Evolutionary conservation across 768 basidiomycete genomes (phyloP), one percentile per base, ranked within the genome.

Genomic region (Boletus tylopilopsis): DNA sequence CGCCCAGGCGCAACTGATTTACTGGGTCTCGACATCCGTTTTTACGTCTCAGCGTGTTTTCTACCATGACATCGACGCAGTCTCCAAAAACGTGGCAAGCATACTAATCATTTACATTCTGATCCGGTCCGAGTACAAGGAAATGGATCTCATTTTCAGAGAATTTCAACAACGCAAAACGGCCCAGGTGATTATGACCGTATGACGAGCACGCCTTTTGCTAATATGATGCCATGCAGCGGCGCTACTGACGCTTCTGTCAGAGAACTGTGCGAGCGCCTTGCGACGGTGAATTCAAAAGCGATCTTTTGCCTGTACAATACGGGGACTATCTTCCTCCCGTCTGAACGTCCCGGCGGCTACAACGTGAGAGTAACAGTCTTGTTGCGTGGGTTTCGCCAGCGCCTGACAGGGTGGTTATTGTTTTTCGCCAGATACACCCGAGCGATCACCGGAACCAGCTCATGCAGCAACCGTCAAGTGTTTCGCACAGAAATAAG

Each of bases 391-490:
- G 30, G 25, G 24, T 25, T n/a, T 35, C 1, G 30, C 13, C 7
- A 46, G 19, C 15, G 33, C 18, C 24, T 39, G 48, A 39, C 5
- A 19, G 6, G 16, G 30, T 32, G 13, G 6, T 15, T 34, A 16
- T 6, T 12, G 10, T 12, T 5, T 29, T 30, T 6, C 29, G 12
- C 29, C 29, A 30, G 29, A 13, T 30, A 30, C 6, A 30, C 12
- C 11, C 10, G 4, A 18, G 7, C 15, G 33, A 63, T 65, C 22
- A 69, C 73, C 29, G 73, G 75, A 19, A 62, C 68, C 44, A 73
- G 57, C 57, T 76, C 55, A 74, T 73, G 63, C 71, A 69, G 50
- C 73, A 71, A 30, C 12, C 13, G 12, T 13, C 29, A 13, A 13
- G 29, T 30, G 12, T 30, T 13, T 30, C 29, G 5, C 12, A 30